Evolutionary conservation across 192 early-diverging fungal species (phyloP).

Genomic region (Backusella tarrabulga): DNA sequence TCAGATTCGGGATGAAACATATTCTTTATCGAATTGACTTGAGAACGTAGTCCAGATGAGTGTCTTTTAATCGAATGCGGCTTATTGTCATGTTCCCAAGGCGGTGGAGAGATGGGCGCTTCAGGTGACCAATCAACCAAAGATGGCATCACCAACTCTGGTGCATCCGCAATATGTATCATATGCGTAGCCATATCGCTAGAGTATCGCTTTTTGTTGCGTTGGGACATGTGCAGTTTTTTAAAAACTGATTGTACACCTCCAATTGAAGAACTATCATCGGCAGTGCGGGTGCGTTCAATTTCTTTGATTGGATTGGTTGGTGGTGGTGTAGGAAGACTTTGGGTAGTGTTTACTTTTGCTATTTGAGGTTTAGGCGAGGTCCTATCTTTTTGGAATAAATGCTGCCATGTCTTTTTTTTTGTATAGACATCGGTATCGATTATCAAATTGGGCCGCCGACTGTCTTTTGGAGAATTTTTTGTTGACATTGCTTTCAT

Average conservation of each 20-base stretch:
- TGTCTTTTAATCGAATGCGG: not conserved
- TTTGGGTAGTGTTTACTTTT: not conserved
- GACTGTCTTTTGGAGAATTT: not conserved
- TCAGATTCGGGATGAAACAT: not conserved
- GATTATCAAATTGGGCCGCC: not conserved
- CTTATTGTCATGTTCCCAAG: not conserved
- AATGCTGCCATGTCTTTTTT: not conserved
- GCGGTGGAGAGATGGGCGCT: not conserved
- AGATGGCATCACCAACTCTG: not conserved
- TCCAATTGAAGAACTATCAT: not conserved
- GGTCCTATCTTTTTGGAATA: not conserved
- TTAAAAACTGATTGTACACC: constrained; percentile 4
- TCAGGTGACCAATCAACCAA: constrained; percentile 6
- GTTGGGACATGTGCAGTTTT: not conserved
- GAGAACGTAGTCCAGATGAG: not conserved
- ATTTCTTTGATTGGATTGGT: not conserved
- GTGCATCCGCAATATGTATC: not conserved
- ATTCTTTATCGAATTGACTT: not conserved
- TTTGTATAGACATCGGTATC: not conserved
- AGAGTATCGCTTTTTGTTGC: not conserved
- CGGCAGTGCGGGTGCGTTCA: not conserved
- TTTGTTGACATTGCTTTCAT: not conserved
- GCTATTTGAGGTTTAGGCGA: not conserved
- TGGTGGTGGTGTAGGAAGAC: not conserved
- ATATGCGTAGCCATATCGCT: not conserved